Percentiles rank a stretch among this genome's conserved stretches.
Conservation (phyloP, 148 eudicot genomes). For the Fallopia convolvulus region DNA sequence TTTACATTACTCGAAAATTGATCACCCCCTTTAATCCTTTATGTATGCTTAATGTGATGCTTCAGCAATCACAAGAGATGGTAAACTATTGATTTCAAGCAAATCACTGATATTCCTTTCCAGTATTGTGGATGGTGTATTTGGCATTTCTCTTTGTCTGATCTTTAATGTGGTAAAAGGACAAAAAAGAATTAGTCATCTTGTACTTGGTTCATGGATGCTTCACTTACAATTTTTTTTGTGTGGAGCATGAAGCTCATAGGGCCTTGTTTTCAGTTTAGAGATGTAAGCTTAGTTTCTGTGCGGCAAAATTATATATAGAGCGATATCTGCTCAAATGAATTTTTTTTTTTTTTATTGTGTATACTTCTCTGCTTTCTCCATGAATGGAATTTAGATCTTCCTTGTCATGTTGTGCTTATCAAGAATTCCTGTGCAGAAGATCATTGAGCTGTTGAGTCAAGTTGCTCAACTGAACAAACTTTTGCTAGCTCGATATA, state of each 20-base stretch:
- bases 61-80: background rate
- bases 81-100: background rate
- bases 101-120: background rate
- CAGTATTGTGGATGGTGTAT: background rate
- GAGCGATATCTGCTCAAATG: background rate
- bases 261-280: background rate
- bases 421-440: slow-evolving; percentile 34
- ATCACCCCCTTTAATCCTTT: background rate
- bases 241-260: background rate
- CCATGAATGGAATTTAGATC: slow-evolving; percentile 3
- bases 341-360: background rate
- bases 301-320: background rate
- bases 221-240: background rate
- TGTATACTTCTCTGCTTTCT: background rate
- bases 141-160: background rate
- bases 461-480: slow-evolving; percentile 48
- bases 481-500: slow-evolving; percentile 26
- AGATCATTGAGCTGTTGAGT: slow-evolving; percentile 42
- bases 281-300: background rate
- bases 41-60: background rate
- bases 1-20: background rate
- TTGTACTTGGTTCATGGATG: background rate
- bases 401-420: background rate
- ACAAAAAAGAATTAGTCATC: background rate
- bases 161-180: background rate